phyloP scores from a whole-genome alignment of 2,329 filamentous ascomycete species.

The Xylaria sp. region DNA sequence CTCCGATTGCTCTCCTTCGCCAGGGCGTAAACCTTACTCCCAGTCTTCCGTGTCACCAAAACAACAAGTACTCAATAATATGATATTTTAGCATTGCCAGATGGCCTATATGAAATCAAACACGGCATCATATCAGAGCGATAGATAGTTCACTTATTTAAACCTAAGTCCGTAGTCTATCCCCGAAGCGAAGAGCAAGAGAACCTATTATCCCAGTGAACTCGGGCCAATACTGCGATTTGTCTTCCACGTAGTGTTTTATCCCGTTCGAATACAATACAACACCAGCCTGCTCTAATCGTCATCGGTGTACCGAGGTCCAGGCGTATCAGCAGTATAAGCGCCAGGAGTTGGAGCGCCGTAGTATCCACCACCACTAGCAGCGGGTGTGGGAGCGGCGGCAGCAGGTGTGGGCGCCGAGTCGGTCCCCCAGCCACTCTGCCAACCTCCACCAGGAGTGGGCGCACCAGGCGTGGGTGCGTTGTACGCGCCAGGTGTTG shows the following conservation, averaged over 20 bases:
- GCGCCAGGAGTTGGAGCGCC: conserved; percentile 53
- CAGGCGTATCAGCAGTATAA: conserved; percentile 50
- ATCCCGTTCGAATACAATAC: conserved; percentile 7
- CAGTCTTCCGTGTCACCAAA: not conserved
- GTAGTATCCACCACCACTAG: conserved; percentile 65
- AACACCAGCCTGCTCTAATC: conserved; percentile 38
- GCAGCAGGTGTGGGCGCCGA: conserved; percentile 74
- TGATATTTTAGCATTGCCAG: not conserved
- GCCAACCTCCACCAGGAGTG: conserved; percentile 74
- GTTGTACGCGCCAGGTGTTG: conserved; percentile 76
- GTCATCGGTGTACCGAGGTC: conserved; percentile 49
- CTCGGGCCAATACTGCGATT: not conserved
- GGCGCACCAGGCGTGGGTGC: conserved; percentile 75
- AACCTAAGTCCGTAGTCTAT: not conserved
- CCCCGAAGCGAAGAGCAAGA: not conserved
- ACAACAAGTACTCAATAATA: not conserved
- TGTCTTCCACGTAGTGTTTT: not conserved
- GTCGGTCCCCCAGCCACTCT: conserved; percentile 69
- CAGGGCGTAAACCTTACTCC: not conserved
- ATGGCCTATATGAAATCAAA: not conserved
- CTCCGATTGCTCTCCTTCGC: not conserved
- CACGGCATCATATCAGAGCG: not conserved
- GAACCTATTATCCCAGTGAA: conserved; percentile 17
- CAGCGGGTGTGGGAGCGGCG: conserved; percentile 76
- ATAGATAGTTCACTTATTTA: not conserved